Base-by-base conservation (phyloP, 805 yeast genomes). In the Osmozyma mogii region DNA sequence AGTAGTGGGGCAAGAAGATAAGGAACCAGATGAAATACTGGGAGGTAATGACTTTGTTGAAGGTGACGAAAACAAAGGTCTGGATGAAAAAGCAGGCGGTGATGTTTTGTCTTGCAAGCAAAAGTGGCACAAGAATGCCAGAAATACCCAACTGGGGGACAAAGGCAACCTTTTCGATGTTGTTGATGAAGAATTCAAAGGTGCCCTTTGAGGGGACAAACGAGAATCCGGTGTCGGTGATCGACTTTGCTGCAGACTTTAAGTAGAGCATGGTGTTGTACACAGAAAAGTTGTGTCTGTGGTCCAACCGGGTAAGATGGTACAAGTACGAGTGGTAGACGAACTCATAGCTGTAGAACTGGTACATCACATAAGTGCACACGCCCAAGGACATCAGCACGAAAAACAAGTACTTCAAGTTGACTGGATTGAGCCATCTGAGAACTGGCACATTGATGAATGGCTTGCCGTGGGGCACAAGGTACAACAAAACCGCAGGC, bases 1-100 rank as follows among this genome's bases (percentile, higher is more conserved):
- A 50, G 44, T 62, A 78, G 31, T 83, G 72, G 2, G 98, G 97
- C 24, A 89, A 53, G 40, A 88, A 74, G 9, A 87, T 82, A 43
- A 92, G 58, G 47, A 81, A 92, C 98, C 98, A 92, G 38, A 89
- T 74, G 55, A 92, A 92, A 56, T 92, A 92, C 58, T 92, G 98
- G 1, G 96, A 84, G 0, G 98, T 92, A 46, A 87, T 59, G 37
- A 89, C 88, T 37, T 64, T 64, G 43, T 64, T 64, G 41, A 62
- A 60, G 13, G 60, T 47, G 12, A 64, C 70, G 44, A 64, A 64
- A 22, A 65, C 53, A 46, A 61, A 60, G 6, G 70, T 64, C 37
- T 63, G 70, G 15, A 64, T 31, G 35, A 64, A 62, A 9, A 62
- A 37, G 26, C 59, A 49, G 4, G 64, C 46, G 1, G 56, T 35